Base-by-base conservation (phyloP, 345 rosid species). In the Gossypium rotundifolium region DNA sequence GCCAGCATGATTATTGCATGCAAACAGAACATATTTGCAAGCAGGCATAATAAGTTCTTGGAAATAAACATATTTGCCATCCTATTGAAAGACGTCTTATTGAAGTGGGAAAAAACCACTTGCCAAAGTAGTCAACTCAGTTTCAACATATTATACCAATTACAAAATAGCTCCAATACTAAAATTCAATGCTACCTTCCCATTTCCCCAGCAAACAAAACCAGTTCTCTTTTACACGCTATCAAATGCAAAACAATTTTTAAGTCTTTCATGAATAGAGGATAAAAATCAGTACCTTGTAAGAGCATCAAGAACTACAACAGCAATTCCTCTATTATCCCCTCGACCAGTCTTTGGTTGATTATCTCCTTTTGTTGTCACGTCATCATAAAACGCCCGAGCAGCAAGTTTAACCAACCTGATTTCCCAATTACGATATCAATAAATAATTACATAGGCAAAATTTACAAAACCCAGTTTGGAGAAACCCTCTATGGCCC, bases 381-480 rank as follows among this genome's bases (percentile, higher is more conserved):
- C 76, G 62, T 90, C 91, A 82, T 94, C 95, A 70, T 92, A 94
- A 74, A 94, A 92, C 9, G 93, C 97, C 81, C 97, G 85, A 3
- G 90, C 97, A 22, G 84, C 79, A 44, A 91, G 88, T 83, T 84
- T 94, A 83, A 92, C 97, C 75, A 92, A 71, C 83, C 97, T 91
- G 79, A 23, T 66, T 42, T n/a, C 63, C 38, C 63, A 59, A 58
- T 59, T 49, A 25, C 33, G 51, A 52, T 5, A 14, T 9, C 55
- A 71, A 57, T 20, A 2, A 42, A 17, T 13, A 53, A 54, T 9
- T 33, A 33, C 40, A 22, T 57, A 20, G 14, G 17, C 13, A 25
- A 22, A 57, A 22, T 20, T 57, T 57, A 57, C 61, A 57, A 55
- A 51, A 57, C 44, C 60, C 25, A 27, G 25, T 14, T 49, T 25